phyloP scores from a whole-genome alignment of 2,329 filamentous ascomycete genomes.

The Bipolaris oryzae region DNA sequence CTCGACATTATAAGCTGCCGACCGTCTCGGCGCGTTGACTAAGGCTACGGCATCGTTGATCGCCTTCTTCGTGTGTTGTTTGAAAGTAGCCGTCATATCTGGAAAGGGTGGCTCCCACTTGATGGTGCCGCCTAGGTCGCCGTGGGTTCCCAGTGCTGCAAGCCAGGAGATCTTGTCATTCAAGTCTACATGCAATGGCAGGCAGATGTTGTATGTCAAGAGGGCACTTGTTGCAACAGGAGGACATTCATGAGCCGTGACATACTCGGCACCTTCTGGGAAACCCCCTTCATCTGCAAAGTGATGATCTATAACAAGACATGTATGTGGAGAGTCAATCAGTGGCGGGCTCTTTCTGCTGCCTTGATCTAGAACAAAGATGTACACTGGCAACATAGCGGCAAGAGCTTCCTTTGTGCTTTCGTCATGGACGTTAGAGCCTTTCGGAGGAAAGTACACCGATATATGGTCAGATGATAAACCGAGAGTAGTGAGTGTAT shows the following conservation, averaged over 20 bases:
- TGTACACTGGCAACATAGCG: slow-evolving; percentile 58
- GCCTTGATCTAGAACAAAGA: slow-evolving; percentile 71
- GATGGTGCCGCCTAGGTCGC: slow-evolving; percentile 67
- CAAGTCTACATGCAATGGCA: slow-evolving; percentile 60
- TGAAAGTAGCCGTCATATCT: slow-evolving; percentile 66
- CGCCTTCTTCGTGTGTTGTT: slow-evolving; percentile 65
- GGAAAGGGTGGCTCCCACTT: slow-evolving; percentile 72
- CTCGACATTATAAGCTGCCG: slow-evolving; percentile 64
- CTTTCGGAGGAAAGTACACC: slow-evolving; percentile 66
- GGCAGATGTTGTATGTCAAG: slow-evolving; percentile 68
- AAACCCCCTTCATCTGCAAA: slow-evolving; percentile 63
- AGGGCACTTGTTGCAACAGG: slow-evolving; percentile 70
- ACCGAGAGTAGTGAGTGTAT: slow-evolving; percentile 65
- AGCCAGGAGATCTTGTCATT: slow-evolving; percentile 63
- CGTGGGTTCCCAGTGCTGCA: slow-evolving; percentile 68
- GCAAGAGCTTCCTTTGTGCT: slow-evolving; percentile 60
- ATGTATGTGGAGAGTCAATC: slow-evolving; percentile 57
- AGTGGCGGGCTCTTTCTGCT: slow-evolving; percentile 62
- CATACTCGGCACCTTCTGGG: slow-evolving; percentile 59
- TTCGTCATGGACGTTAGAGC: slow-evolving; percentile 63
- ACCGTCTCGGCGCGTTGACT: slow-evolving; percentile 69
- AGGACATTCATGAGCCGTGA: slow-evolving; percentile 68
- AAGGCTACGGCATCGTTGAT: slow-evolving; percentile 68
- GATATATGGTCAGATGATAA: slow-evolving; percentile 60
- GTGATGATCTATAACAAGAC: slow-evolving; percentile 70